Percentiles rank a stretch among this genome's conserved stretches.
Evolutionary conservation across 2,329 filamentous ascomycete species (phyloP).

Genomic region (Botrytis squamosa): DNA sequence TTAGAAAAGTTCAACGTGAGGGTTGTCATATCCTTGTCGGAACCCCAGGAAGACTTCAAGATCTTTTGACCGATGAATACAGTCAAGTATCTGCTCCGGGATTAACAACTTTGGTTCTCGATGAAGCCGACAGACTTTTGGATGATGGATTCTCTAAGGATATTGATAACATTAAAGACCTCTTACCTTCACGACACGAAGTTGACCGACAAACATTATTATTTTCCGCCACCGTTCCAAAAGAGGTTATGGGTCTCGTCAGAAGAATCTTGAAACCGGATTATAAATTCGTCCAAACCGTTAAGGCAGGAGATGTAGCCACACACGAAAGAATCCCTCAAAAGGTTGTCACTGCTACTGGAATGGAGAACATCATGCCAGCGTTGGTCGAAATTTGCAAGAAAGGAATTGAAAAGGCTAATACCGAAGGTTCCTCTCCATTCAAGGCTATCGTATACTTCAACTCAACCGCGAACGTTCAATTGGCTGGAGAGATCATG

Average conservation of each 20-base stretch:
- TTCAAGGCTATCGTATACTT: constrained; percentile 97
- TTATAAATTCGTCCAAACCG: constrained; percentile 87
- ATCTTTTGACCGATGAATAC: constrained; percentile 63
- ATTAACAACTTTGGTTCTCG: constrained; percentile 87
- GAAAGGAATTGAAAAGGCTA: constrained; percentile 40
- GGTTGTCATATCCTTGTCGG: constrained; percentile 90
- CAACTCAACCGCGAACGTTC: constrained; percentile 72
- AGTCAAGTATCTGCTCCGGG: constrained; percentile 47
- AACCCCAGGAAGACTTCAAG: constrained; percentile 83
- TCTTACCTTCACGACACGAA: constrained; percentile 61
- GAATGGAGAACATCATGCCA: constrained; percentile 77
- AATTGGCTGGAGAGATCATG: constrained; percentile 60
- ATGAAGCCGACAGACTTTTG: constrained; percentile 97
- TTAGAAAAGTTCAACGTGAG: constrained; percentile 47
- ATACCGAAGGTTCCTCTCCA: constrained; percentile 25
- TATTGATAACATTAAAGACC: constrained; percentile 57
- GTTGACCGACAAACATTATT: constrained; percentile 85
- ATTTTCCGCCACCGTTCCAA: constrained; percentile 90
- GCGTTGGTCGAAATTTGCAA: constrained; percentile 56
- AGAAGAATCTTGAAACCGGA: constrained; percentile 70
- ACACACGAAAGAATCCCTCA: constrained; percentile 88
- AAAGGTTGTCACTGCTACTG: constrained; percentile 62
- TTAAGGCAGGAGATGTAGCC: constrained; percentile 74
- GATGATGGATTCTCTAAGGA: constrained; percentile 81
- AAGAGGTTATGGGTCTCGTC: constrained; percentile 78